A percentile compares a stretch with the other conserved stretches of the same genome.
phyloP scores from a whole-genome alignment of 805 yeast species.

The Martiniozyma abietophila region DNA sequence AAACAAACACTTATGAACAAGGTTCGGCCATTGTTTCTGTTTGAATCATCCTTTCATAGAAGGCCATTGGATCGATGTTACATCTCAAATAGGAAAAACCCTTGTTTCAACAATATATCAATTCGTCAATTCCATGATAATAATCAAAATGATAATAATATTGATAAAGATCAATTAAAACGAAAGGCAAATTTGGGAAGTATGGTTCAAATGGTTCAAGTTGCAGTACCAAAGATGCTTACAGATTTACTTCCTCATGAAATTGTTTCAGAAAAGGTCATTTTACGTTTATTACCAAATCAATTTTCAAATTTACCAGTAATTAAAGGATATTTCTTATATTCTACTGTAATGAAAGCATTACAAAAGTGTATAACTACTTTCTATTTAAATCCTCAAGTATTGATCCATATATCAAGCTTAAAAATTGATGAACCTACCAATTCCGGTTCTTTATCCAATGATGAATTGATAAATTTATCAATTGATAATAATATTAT shows the following conservation, averaged over 20 bases:
- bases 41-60: too few species aligned
- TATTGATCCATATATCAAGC: constrained; percentile 43
- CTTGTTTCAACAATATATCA: too few species aligned
- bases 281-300: constrained; percentile 48
- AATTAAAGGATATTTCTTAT: constrained; percentile 46
- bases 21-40: too few species aligned
- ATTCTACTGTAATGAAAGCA: constrained; percentile 48
- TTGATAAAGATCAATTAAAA: constrained; percentile 18
- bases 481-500: constrained; percentile 18
- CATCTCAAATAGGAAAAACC: too few species aligned
- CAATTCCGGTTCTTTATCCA: constrained; percentile 15
- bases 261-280: constrained; percentile 36
- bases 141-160: too few species aligned
- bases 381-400: constrained; percentile 43
- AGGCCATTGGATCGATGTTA: too few species aligned
- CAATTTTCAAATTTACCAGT: constrained; percentile 46
- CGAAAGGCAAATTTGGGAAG: constrained; percentile 45
- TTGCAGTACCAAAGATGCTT: constrained; percentile 42
- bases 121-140: too few species aligned
- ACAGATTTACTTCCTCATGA: constrained; percentile 35
- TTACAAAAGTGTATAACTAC: constrained; percentile 45
- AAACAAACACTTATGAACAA: too few species aligned
- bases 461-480: constrained; percentile 21
- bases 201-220: constrained; percentile 38
- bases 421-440: constrained; percentile 27